phyloP scores from a whole-genome alignment of 176 grass and related monocot genomes.

The Microstegium vimineum region DNA sequence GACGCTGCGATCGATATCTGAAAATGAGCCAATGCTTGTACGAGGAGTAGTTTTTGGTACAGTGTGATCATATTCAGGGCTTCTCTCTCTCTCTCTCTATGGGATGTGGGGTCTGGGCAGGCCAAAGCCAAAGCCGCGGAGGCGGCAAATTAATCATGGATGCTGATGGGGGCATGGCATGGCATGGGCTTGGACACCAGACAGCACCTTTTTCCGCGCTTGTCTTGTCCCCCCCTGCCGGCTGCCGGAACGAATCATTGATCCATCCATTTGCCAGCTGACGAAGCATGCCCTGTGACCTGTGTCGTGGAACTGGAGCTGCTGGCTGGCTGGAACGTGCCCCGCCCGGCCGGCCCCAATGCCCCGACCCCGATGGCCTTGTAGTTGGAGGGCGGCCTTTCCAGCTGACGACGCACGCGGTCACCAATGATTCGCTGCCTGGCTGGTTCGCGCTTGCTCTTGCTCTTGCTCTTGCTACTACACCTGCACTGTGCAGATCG shows the following conservation, averaged over 20 bases:
- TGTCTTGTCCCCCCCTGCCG: conserved; percentile 28
- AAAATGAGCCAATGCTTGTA: no score
- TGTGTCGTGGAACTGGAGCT: background rate
- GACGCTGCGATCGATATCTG: no score
- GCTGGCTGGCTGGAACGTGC: conserved; percentile 1
- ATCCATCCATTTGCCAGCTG: background rate
- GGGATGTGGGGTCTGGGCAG: no score
- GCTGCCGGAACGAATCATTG: conserved; percentile 14
- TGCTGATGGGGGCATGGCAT: background rate
- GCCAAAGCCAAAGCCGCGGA: no score
- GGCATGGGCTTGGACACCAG: conserved; percentile 4
- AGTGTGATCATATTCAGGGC: no score
- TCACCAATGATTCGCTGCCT: conserved; percentile 12
- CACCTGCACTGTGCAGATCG: background rate
- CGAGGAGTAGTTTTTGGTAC: no score
- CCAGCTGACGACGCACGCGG: background rate
- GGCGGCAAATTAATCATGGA: background rate
- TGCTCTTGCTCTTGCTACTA: no score
- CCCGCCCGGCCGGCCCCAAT: no score
- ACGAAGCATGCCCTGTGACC: background rate
- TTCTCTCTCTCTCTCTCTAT: no score
- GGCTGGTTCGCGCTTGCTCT: background rate
- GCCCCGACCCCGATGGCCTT: background rate
- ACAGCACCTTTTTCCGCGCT: background rate
- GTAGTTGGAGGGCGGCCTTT: background rate